Evolutionary conservation across 2,329 filamentous ascomycete species (phyloP).

Genomic region (Ilyonectria robusta): DNA sequence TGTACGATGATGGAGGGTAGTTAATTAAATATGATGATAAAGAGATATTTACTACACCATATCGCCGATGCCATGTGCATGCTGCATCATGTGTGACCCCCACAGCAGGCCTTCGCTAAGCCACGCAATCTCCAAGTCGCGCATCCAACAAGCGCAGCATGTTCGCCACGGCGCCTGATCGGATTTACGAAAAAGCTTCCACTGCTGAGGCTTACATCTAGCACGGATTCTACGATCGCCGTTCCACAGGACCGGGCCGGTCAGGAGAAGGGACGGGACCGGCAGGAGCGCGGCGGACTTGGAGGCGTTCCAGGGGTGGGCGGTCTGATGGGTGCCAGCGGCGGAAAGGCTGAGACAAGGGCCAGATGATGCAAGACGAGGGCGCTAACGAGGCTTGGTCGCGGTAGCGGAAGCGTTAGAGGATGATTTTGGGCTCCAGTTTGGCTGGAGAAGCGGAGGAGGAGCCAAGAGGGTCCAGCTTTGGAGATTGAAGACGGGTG

Average conservation of each 20-base stretch:
- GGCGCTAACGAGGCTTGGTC: constrained; percentile 26
- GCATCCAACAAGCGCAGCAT: background rate
- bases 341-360: constrained; percentile 31
- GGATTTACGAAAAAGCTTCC: background rate
- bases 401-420: constrained; percentile 35
- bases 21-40: constrained; percentile 28
- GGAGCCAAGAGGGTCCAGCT: constrained; percentile 22
- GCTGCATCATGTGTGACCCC: constrained; percentile 5
- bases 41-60: constrained; percentile 10
- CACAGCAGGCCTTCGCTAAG: background rate
- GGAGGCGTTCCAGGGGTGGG: constrained; percentile 15
- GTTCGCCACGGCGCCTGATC: background rate
- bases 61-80: constrained; percentile 7
- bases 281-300: constrained; percentile 27
- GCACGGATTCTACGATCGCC: background rate
- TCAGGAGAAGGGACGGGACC: constrained; percentile 38
- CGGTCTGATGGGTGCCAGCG: constrained; percentile 28
- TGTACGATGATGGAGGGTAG: constrained; percentile 23
- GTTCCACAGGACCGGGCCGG: constrained; percentile 43
- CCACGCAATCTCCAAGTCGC: too few relatives aligned
- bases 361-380: constrained; percentile 27
- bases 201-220: constrained; percentile 10
- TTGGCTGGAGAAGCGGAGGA: constrained; percentile 40
- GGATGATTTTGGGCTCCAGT: constrained; percentile 7
- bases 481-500: constrained; percentile 14